phyloP scores from a whole-genome alignment of 345 rosid species.

The Garcia nutans region DNA sequence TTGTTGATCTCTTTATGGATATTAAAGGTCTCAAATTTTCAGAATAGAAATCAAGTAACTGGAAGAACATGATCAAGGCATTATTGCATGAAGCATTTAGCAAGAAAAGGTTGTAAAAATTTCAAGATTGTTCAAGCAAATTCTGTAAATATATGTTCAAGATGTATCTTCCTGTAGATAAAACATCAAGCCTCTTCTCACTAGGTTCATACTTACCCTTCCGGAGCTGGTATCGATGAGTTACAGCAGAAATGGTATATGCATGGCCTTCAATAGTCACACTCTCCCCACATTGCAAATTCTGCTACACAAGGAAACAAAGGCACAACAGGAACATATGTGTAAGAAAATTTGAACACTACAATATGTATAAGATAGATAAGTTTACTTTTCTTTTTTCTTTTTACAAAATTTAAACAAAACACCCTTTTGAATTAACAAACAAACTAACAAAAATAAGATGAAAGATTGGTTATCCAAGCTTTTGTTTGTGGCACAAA shows the following conservation, averaged over 20 bases:
- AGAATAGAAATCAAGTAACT: not conserved
- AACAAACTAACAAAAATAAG: constrained; percentile 10
- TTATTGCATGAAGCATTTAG: not conserved
- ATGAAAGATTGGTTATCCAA: constrained; percentile 19
- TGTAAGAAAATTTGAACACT: constrained; percentile 7
- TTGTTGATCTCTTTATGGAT: not conserved
- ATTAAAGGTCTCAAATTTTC: not conserved
- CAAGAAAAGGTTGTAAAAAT: not conserved
- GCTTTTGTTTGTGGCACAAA: constrained; percentile 9
- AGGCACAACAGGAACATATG: not conserved
- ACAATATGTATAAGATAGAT: not conserved
- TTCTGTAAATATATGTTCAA: constrained; percentile 72
- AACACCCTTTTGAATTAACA: constrained; percentile 5
- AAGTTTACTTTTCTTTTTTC: constrained; percentile 1
- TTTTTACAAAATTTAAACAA: not conserved
- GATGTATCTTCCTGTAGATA: constrained; percentile 75
- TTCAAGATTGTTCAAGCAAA: constrained; percentile 66
- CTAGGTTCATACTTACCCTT: constrained; percentile 86
- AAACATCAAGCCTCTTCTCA: constrained; percentile 87
- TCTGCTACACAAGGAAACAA: constrained; percentile 43
- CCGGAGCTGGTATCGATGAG: constrained; percentile 84
- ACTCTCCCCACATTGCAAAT: constrained; percentile 83
- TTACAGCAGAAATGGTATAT: constrained; percentile 74
- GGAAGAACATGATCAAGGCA: not conserved
- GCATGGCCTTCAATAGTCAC: constrained; percentile 85